Evolutionary conservation across 176 grass and related monocot genomes (phyloP), one percentile per base, ranked within the genome.

Genomic region (Triticum timopheevii): DNA sequence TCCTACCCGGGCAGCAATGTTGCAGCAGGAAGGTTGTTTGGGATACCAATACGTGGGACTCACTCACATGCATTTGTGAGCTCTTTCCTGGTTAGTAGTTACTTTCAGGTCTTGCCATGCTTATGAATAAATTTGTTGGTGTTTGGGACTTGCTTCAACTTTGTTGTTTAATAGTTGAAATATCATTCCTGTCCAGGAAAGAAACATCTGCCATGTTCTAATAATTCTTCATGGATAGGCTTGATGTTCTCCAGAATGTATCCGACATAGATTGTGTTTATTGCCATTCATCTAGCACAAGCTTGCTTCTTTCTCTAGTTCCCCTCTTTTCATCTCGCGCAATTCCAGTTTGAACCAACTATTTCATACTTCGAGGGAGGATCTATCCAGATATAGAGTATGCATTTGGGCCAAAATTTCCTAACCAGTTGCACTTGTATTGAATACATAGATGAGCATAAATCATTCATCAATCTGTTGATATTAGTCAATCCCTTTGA

Each of bases 31-130:
- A 93, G 87, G 80, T 65, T 98, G 82, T 98, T 98, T 88, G 96
- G 96, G 39, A 98, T 98, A 94, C 96, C 96, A 25, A 83, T 98
- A 87, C 96, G 93, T 61, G 96, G 93, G 76, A 98, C 96, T 52
- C 96, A 98, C 90, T 98, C 96, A 66, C 96, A 98, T 96, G 96
- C 96, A 61, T 98, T 96, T 80, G 93, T 98, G 69, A 98, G 96
- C 85, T 98, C 96, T 16, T 98, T 89, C 82, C 88, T 96, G 92
- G 93, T 98, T 11, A 89, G 95, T 90, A 74, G 15, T 78, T 78
- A 64, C 24, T 78, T 78, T 58, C 31, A 93, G 25, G 19, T 40
- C 19, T 79, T 83, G 6, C 65, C 24, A 70, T 69, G 7, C 5
- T 54, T 54, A 54, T 54, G 16, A 54, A 54, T 19, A 54, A 19